Conservation (phyloP, 768 basidiomycete genomes). For the Lentinula lateritia region DNA sequence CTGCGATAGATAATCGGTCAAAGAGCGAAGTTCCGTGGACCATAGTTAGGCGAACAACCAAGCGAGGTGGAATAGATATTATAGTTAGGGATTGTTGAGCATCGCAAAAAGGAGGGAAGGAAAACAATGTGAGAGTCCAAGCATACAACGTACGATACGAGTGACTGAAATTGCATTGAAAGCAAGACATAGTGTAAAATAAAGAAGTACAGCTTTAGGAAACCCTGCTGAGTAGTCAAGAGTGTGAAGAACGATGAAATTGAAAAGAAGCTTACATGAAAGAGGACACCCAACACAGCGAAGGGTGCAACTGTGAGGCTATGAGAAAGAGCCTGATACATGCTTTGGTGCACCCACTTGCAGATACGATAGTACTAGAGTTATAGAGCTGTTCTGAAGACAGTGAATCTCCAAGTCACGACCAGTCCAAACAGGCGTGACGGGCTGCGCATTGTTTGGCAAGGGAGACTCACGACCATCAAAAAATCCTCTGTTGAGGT, state of each 20-base stretch:
- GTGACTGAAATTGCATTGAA: neutral
- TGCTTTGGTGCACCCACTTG: conserved; percentile 44
- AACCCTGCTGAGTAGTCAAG: neutral
- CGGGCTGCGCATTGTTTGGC: conserved; percentile 25
- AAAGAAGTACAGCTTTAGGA: neutral
- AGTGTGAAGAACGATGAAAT: neutral
- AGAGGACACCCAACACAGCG: conserved; percentile 6
- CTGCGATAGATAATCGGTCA: neutral
- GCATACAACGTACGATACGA: neutral
- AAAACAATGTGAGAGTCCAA: neutral
- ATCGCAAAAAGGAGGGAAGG: neutral
- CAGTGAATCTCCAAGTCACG: conserved; percentile 81
- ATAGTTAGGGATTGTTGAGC: neutral
- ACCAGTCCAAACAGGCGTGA: conserved; percentile 66
- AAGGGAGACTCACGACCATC: conserved; percentile 19
- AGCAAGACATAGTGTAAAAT: neutral
- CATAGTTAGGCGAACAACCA: neutral
- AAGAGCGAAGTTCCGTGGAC: neutral
- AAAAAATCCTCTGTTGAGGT: conserved; percentile 7
- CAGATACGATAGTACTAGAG: conserved; percentile 63
- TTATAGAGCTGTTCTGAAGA: conserved; percentile 85
- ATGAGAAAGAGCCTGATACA: conserved; percentile 17
- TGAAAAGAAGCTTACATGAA: neutral
- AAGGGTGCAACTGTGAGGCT: conserved; percentile 10
- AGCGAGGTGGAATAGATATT: neutral